Base-by-base conservation (phyloP, 2,329 filamentous ascomycete genomes). In the Byssoonygena ceratinophila region DNA sequence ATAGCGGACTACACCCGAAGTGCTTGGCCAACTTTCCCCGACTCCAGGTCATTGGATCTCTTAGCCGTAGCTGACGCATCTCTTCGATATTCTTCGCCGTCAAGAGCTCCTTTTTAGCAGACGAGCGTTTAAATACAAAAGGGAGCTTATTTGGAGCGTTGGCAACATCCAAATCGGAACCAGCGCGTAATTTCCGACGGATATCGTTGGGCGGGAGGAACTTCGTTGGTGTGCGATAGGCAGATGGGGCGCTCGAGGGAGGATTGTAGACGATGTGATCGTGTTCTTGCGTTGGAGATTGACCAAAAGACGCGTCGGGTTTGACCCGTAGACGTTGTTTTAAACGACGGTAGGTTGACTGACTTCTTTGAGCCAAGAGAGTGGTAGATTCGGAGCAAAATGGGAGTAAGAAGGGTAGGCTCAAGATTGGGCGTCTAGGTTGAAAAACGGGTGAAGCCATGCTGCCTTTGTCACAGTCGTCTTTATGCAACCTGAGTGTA, bases 201-300 rank as follows among this genome's bases (percentile, higher is more conserved):
- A 72, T 70, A 66, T 85, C 82, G 57, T 73, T 70, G 51, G 71
- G 63, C 4, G 82, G 82, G 6, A 85, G 72, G 64, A 85, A 85
- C 58, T 82, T 81, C 25, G 74, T 68, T 1, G 82, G 82, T 1
- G 82, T 85, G 63, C 82, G 78, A 61, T 80, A 81, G 22, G 80
- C 75, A 55, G 74, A 80, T 6, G 82, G 81, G 5, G 78, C 75
- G 25, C 79, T 78, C 5, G 80, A 79, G 0, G 82, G 82, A 32
- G 82, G 82, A 59, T 84, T 84, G 73, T 80, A 80, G 63, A 84
- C 74, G 63, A 82, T 80, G 61, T 78, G 75, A 54, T 79, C 74
- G 55, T 69, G 68, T 18, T 61, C 57, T 55, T 69, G 64, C 18
- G 60, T 60, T 4, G 71, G 65, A 8, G 60, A 58, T 12, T 65